Evolutionary conservation across 2,329 filamentous ascomycete genomes (phyloP).

Genomic region (Hypoxylon sp.): DNA sequence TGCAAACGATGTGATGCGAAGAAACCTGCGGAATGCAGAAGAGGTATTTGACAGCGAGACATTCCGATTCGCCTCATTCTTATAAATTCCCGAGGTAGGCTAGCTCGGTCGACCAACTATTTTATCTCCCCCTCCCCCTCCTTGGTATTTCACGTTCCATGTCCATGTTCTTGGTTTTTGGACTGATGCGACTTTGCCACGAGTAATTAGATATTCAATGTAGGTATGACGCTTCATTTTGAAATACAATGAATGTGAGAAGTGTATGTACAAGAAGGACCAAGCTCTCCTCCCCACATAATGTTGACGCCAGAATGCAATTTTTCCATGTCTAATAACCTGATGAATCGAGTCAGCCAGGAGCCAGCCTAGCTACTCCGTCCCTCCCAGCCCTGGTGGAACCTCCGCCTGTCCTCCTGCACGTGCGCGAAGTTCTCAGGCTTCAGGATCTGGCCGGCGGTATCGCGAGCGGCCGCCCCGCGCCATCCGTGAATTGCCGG

Average conservation of each 20-base stretch:
- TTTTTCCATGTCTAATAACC: not conserved
- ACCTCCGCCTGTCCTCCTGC: conserved; percentile 39
- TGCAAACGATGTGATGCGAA: conserved; percentile 9
- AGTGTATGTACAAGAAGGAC: not conserved
- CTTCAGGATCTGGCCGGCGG: conserved; percentile 21
- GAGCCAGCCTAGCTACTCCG: conserved; percentile 30
- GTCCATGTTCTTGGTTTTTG: not conserved
- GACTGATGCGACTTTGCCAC: not conserved
- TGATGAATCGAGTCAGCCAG: conserved; percentile 1
- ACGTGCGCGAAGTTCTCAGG: conserved; percentile 36
- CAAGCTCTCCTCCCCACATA: not conserved
- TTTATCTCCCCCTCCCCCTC: not conserved
- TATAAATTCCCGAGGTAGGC: conserved; percentile 1
- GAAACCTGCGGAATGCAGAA: conserved; percentile 18
- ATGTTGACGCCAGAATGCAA: not conserved
- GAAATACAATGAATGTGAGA: not conserved
- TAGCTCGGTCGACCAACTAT: conserved; percentile 1
- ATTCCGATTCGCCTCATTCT: conserved; percentile 38
- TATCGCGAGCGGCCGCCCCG: conserved; percentile 2
- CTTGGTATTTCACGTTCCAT: not conserved
- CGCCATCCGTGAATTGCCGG: conserved; percentile 11
- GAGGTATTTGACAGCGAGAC: conserved; percentile 14
- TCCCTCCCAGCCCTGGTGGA: conserved; percentile 20
- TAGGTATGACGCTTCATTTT: not conserved
- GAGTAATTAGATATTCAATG: no score